phyloP scores from a whole-genome alignment of 2,329 filamentous ascomycete species.

The Apiospora kogelbergensis region DNA sequence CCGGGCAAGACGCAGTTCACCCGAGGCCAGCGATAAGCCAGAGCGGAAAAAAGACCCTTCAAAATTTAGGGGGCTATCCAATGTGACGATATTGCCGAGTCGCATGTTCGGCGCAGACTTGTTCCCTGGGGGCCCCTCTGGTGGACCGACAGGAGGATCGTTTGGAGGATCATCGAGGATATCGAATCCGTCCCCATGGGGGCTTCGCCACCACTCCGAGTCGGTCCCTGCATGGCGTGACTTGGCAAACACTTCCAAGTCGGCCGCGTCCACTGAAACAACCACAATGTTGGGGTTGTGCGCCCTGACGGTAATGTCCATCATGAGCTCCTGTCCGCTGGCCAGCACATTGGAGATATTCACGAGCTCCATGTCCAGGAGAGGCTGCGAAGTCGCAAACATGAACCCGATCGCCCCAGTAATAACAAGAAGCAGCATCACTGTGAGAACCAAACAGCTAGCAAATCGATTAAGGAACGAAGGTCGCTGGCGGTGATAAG shows the following conservation, averaged over 20 bases:
- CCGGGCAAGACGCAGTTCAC: conserved; percentile 76
- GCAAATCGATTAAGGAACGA: conserved; percentile 72
- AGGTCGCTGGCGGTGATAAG: conserved; percentile 57
- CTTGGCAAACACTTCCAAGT: conserved; percentile 92
- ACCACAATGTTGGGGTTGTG: conserved; percentile 92
- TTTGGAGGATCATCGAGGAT: conserved; percentile 39
- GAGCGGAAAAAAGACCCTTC: conserved; percentile 86
- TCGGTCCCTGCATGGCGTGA: conserved; percentile 81
- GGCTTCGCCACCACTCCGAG: conserved; percentile 58
- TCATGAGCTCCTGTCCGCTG: conserved; percentile 91
- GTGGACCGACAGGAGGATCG: conserved; percentile 48
- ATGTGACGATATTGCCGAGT: conserved; percentile 82
- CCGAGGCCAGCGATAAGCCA: conserved; percentile 69
- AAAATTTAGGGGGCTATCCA: conserved; percentile 86
- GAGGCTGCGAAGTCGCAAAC: conserved; percentile 85
- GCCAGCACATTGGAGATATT: conserved; percentile 88
- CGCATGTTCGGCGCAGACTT: conserved; percentile 77
- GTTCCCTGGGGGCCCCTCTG: conserved; percentile 52
- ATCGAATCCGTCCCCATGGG: conserved; percentile 31
- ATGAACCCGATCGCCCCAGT: conserved; percentile 87
- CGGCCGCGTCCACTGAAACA: conserved; percentile 81
- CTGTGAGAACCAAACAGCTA: conserved; percentile 81
- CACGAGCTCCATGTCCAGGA: conserved; percentile 74
- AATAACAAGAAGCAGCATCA: conserved; percentile 78
- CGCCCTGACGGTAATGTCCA: conserved; percentile 84